These are phyloP conservation scores for Phytophthora pisi DNA, from an alignment of 352 stramenopile species.

Conservation along the genomic window DNA sequence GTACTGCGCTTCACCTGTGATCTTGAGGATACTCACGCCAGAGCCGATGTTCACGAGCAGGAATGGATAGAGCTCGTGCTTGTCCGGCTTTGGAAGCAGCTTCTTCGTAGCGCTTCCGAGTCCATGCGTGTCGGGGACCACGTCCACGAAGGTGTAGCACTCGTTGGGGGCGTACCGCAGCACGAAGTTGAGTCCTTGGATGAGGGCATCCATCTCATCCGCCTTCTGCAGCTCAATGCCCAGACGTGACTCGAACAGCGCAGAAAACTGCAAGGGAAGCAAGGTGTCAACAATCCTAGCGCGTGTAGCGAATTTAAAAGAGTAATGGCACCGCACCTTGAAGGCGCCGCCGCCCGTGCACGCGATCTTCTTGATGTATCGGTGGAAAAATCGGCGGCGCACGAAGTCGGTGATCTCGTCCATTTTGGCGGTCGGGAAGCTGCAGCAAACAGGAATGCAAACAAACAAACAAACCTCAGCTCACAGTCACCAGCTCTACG, in stretches of 20 bases:
- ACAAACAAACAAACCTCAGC: conserved; percentile 1
- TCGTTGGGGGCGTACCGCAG: conserved; percentile 92
- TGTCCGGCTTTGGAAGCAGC: conserved; percentile 59
- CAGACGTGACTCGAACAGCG: conserved; percentile 89
- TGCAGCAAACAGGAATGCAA: conserved; percentile 29
- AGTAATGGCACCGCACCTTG: conserved; percentile 66
- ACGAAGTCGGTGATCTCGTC: conserved; percentile 75
- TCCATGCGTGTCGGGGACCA: conserved; percentile 62
- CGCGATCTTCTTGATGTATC: conserved; percentile 90
- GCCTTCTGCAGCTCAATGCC: conserved; percentile 94
- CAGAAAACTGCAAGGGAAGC: conserved; percentile 48
- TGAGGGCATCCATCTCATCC: conserved; percentile 97
- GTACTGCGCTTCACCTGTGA: conserved; percentile 89
- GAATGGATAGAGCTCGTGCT: conserved; percentile 92
- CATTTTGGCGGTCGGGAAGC: conserved; percentile 76
- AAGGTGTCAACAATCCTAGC: too few relatives aligned
- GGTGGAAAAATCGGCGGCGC: conserved; percentile 83
- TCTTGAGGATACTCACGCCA: conserved; percentile 96
- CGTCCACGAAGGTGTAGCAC: conserved; percentile 96
- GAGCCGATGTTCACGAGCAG: conserved; percentile 98
- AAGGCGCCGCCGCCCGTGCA: conserved; percentile 96
- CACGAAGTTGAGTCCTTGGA: conserved; percentile 97
- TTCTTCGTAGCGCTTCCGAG: conserved; percentile 65
- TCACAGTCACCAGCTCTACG: not conserved
- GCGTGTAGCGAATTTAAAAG: too few relatives aligned